Evolutionary conservation across 2,329 filamentous ascomycete species (phyloP).

Genomic region (Diatrype stigma): DNA sequence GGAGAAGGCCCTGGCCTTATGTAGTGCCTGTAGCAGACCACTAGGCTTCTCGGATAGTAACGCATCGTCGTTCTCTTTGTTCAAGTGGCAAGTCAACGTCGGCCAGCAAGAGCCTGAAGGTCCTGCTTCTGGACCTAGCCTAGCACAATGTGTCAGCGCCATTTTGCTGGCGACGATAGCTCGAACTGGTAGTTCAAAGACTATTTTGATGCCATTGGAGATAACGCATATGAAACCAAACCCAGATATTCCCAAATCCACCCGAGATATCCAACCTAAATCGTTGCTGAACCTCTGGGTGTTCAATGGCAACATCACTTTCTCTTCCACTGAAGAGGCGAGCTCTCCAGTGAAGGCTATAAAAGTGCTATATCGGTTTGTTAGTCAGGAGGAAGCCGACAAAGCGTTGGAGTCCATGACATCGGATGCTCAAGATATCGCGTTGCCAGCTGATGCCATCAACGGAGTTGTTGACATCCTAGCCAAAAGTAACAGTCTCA

Average conservation of each 20-base stretch:
- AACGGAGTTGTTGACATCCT: constrained; percentile 40
- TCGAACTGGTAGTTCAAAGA: constrained; percentile 55
- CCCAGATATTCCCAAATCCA: not conserved
- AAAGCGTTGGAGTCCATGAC: constrained; percentile 45
- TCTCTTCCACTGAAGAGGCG: constrained; percentile 37
- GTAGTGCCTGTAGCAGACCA: constrained; percentile 40
- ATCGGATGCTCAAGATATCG: constrained; percentile 57
- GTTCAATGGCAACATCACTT: constrained; percentile 51
- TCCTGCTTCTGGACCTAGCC: constrained; percentile 30
- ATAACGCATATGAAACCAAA: constrained; percentile 1
- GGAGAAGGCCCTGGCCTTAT: constrained; percentile 31
- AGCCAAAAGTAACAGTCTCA: constrained; percentile 40
- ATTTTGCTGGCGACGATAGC: constrained; percentile 50
- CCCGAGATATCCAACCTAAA: not conserved
- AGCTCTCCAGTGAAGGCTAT: constrained; percentile 36
- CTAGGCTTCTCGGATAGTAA: constrained; percentile 46
- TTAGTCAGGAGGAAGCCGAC: constrained; percentile 41
- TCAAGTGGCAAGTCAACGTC: constrained; percentile 55
- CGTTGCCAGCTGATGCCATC: constrained; percentile 49
- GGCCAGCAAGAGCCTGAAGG: constrained; percentile 19
- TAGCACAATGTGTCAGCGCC: constrained; percentile 48
- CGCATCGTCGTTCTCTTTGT: constrained; percentile 44
- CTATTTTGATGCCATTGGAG: constrained; percentile 42
- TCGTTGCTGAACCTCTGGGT: constrained; percentile 49
- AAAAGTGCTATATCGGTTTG: constrained; percentile 49